Base-by-base conservation (phyloP, 2,329 filamentous ascomycete genomes). In the Xylaria sp. region DNA sequence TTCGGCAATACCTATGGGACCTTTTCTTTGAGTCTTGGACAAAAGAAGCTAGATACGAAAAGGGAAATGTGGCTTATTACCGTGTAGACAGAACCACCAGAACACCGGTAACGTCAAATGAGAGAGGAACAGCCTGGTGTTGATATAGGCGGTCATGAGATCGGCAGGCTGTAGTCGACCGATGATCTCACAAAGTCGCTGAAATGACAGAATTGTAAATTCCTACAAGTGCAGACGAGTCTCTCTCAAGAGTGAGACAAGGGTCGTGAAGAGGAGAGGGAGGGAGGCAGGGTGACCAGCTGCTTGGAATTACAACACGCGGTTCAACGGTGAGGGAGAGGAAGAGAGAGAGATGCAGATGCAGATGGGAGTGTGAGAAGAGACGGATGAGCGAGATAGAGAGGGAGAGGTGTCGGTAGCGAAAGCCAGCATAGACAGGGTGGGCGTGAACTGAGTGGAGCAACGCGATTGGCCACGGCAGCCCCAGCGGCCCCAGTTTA, bases 341-440 rank as follows among this genome's bases (percentile, higher is more conserved):
- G 46, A 55, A 68, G 48, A 62, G 64, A 62, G 64, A 62, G 58
- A 66, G 59, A 58, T 49, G 59, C 41, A 66, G 59, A 58, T 54
- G 59, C 46, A 61, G 46, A 64, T 20, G 67, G 63, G 48, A 65
- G 61, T 67, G 61, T 65, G 39, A 71, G 68, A 64, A 64, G 58
- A 68, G 56, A 31, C 33, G 57, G 64, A 59, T 71, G 67, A 67
- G 70, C 63, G 61, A 70, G 62, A 67, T 67, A 58, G 54, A 70
- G 70, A 68, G 66, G 54, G 67, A 62, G 68, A 69, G 60, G 70
- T 71, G 70, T 66, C 52, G 70, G 68, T 64, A 72, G 70, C 70
- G 66, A 73, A 62, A 68, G 58, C 64, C 68, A 64, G 66, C 67
- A 15, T 41, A 54, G 66, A 33, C 58, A 41, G 59, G 62, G 67